Evolutionary conservation across 257 asterid species (phyloP).

Genomic region (Forsythia viridissima): DNA sequence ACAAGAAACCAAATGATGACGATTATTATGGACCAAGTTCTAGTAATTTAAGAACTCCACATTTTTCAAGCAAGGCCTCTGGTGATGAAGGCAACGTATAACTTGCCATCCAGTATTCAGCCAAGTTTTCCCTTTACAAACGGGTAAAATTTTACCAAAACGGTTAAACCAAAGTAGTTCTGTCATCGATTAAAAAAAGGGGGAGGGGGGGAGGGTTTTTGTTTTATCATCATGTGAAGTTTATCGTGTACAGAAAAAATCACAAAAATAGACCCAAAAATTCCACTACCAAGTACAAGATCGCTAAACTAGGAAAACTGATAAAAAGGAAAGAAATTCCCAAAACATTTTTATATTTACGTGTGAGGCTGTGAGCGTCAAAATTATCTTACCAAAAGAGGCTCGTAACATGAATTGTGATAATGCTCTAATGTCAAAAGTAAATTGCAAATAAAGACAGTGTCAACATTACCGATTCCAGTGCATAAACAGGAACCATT

Average conservation of each 20-base stretch:
- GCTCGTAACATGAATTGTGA: neutral
- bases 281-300: neutral
- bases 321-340: neutral
- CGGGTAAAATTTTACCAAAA: neutral
- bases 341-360: neutral
- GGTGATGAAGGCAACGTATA: neutral
- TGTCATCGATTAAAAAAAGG: neutral
- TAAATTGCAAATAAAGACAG: conserved; percentile 19
- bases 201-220: neutral
- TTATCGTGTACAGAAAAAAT: neutral
- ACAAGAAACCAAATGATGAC: neutral
- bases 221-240: neutral
- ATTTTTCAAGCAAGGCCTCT: neutral
- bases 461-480: conserved; percentile 73
- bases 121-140: neutral
- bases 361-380: neutral
- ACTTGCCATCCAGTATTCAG: neutral
- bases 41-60: neutral
- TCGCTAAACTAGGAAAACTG: neutral
- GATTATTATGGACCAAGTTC: neutral
- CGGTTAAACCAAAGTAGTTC: neutral
- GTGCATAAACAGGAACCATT: conserved; percentile 99
- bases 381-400: neutral
- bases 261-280: no score
- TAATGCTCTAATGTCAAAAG: neutral